These are phyloP conservation scores for Pleurotus salmoneostramineus DNA, from an alignment of 768 basidiomycete species.

Conservation along the genomic window DNA sequence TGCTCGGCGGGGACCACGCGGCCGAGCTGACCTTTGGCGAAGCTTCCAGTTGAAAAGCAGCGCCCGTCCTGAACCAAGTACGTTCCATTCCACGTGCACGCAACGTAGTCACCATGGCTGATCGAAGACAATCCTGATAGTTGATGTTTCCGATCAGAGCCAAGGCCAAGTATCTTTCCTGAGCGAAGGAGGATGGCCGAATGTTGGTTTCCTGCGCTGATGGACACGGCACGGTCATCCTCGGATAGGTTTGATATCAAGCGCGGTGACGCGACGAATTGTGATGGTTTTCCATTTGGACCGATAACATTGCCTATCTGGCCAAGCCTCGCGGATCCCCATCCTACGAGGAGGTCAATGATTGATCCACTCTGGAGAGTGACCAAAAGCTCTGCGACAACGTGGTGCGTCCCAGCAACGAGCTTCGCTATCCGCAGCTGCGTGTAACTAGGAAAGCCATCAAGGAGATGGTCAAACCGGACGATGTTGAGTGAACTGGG, in stretches of 20 bases:
- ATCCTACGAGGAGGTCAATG: conserved; percentile 50
- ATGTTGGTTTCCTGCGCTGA: conserved; percentile 39
- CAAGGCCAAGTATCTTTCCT: conserved; percentile 48
- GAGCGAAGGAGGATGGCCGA: conserved; percentile 54
- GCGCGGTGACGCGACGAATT: conserved; percentile 27
- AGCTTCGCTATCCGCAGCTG: conserved; percentile 37
- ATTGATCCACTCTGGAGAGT: conserved; percentile 16
- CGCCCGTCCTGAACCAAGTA: conserved; percentile 35
- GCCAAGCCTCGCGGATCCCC: conserved; percentile 84
- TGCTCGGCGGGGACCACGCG: conserved; percentile 21
- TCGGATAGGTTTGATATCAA: conserved; percentile 26
- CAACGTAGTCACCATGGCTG: conserved; percentile 27
- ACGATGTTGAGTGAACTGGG: conserved; percentile 35
- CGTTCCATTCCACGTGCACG: conserved; percentile 82
- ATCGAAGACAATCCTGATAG: conserved; percentile 32
- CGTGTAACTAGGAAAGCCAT: conserved; percentile 17
- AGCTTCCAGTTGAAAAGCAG: conserved; percentile 48
- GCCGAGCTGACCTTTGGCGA: conserved; percentile 68
- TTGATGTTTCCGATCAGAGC: conserved; percentile 73
- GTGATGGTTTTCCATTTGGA: conserved; percentile 16
- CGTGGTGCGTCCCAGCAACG: conserved; percentile 69
- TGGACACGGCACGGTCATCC: conserved; percentile 26
- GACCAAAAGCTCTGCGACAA: conserved; percentile 42
- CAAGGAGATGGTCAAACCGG: conserved; percentile 33
- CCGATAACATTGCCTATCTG: conserved; percentile 56